Base-by-base conservation (phyloP, 2,329 filamentous ascomycete genomes). In the Coleophoma cylindrospora region DNA sequence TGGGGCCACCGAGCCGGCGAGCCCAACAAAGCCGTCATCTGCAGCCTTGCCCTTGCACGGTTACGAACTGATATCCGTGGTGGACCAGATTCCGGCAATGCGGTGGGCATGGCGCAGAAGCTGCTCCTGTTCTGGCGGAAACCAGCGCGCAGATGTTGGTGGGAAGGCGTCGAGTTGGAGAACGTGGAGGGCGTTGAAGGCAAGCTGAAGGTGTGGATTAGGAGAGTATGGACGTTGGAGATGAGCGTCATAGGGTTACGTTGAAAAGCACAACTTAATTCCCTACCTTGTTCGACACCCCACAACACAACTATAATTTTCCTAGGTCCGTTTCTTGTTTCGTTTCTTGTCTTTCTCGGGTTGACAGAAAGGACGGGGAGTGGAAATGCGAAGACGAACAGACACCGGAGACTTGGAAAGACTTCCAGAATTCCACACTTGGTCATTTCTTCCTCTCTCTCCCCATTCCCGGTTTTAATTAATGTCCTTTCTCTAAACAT, bases 1-100 rank as follows among this genome's bases (percentile, higher is more conserved):
- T 99, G 94, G 94, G 94, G 94, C 34, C 92, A 99, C 68, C 87
- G 94, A 52, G 92, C 94, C n/a, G 89, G 90, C 50, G 94, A 99
- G 70, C 94, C 94, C 12, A 95, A 95, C 74, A 99, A 99, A 74
- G 94, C 94, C 17, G 94, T 99, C 53, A 94, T 99, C 61, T 99
- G 94, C 78, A 96, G 90, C 69, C 81, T 99, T 56, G 94, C 92
- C 11, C 81, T 99, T 50, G 94, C 94, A 34, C 86, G 94, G 58
- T 80, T 99, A 59, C 87, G 94, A 49, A 97, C 91, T 53, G 94
- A 97, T 61, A 91, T 95, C 62, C 84, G 90, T 49, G 89, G 91
- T 60, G 86, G 84, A 62, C 83, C 86, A 52, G 79, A 83, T 72
- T 75, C 88, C 47, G 84, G 79, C 58, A 91, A 85, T 66, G 87